Evolutionary conservation across 2,329 filamentous ascomycete species (phyloP), one percentile per base, ranked within the genome.

Genomic region (Aureobasidium sp.): DNA sequence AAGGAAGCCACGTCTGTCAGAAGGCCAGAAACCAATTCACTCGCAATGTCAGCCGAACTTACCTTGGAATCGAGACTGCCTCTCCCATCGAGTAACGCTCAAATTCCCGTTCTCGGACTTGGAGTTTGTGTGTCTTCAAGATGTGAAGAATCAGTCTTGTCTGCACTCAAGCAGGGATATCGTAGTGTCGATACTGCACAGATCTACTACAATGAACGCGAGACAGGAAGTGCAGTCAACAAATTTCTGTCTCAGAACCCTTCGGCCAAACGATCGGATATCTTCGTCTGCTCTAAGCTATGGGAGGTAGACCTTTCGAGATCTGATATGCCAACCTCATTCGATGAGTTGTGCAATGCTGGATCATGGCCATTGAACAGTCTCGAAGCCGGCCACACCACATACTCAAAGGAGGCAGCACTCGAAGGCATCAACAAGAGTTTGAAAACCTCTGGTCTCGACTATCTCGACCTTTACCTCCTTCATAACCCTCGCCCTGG

Each of bases 381-480:
- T 39, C 61, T 63, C 39, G 63, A 66, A 27, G 65, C 65, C 17
- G 65, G 65, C 6, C 65, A 66, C 59, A 66, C 65, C 17, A 63
- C 63, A 2, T 61, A 59, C 20, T 53, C 62, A 13, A 32, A 43
- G 15, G 17, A 44, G 12, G 57, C 41, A 27, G 62, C 62, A 6
- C 24, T 56, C 2, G 48, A 53, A 9, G 62, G 62, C 10, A 39
- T 63, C 10, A n/a, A 61, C 15, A 60, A 51, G 15, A 61, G 62
- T 44, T 43, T 63, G 9, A 34, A 61, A 9, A 48, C 50, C 15
- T 44, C 56, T 17, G 50, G 57, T 7, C 50, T 63, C 5, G 62
- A 57, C 5, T 87, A 88, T 69, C 84, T 88, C 7, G 86, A 89
- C 73, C 69, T 89, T 47, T 86, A 89, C 65, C 73, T 89, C 61